These are phyloP conservation scores for Malus sieversii DNA, from an alignment of 306 rosid species.

Conservation along the genomic window DNA sequence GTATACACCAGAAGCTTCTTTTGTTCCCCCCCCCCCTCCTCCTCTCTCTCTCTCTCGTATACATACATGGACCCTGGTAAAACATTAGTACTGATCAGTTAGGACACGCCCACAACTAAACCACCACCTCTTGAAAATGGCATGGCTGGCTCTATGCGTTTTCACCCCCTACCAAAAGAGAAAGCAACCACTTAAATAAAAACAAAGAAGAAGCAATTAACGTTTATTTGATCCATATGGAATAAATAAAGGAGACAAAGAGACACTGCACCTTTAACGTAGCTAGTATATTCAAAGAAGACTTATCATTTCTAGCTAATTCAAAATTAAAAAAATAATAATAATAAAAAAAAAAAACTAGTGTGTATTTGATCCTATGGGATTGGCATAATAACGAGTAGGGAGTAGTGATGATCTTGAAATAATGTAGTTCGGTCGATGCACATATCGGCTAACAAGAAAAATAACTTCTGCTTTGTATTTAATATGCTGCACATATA, in stretches of 20 bases:
- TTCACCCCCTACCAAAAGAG: not conserved
- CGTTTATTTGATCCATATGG: not conserved
- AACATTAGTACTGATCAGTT: not conserved
- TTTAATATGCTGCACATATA: too few relatives aligned
- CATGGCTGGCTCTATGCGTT: not conserved
- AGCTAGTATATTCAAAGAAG: too few relatives aligned
- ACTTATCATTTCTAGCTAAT: too few relatives aligned
- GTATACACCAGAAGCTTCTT: conserved; percentile 60
- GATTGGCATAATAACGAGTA: too few relatives aligned
- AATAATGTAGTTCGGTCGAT: not conserved
- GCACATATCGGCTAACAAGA: not conserved
- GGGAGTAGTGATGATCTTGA: too few relatives aligned
- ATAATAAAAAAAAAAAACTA: too few relatives aligned
- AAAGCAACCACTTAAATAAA: not conserved
- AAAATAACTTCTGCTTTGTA: too few relatives aligned
- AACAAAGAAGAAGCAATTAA: not conserved
- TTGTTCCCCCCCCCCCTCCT: conserved; percentile 26
- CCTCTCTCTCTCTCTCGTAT: not conserved
- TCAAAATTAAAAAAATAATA: too few relatives aligned
- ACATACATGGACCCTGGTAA: not conserved
- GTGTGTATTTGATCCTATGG: too few relatives aligned
- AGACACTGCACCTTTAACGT: too few relatives aligned
- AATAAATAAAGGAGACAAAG: too few relatives aligned
- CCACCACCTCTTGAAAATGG: not conserved
- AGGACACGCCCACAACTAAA: not conserved